A percentile compares a stretch with the other conserved stretches of the same genome.
Evolutionary conservation across 2,329 filamentous ascomycete species (phyloP).

Genomic region (Paecilomyces dactylethromorphus): DNA sequence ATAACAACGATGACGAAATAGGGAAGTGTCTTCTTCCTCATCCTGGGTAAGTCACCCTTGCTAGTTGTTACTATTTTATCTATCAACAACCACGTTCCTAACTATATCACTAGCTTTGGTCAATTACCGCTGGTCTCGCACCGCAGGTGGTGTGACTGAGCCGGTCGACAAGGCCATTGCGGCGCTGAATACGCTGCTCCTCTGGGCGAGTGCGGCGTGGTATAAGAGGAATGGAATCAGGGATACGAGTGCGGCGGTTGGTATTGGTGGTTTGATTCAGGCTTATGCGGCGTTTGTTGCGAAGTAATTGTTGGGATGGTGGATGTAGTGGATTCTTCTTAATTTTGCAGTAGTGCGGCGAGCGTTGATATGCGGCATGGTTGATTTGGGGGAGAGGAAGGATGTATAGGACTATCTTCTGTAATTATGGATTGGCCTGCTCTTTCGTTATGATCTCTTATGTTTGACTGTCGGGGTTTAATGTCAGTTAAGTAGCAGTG

Average conservation of each 20-base stretch:
- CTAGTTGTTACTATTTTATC: background rate
- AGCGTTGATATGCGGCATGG: background rate
- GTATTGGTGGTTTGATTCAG: background rate
- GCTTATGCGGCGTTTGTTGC: slow-evolving; percentile 1
- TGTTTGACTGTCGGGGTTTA: background rate
- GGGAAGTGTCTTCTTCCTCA: slow-evolving; percentile 19
- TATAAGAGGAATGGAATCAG: slow-evolving; percentile 21
- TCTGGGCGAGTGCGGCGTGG: slow-evolving; percentile 23
- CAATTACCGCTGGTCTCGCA: slow-evolving; percentile 21
- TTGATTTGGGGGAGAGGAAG: background rate
- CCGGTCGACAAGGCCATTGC: slow-evolving; percentile 24
- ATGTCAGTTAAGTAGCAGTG: background rate
- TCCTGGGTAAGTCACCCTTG: slow-evolving; percentile 11
- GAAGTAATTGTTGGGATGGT: background rate
- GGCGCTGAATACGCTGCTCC: slow-evolving; percentile 15
- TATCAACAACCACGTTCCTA: background rate
- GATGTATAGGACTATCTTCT: background rate
- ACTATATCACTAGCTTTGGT: slow-evolving; percentile 12
- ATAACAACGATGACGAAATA: background rate
- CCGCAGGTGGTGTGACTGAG: slow-evolving; percentile 14
- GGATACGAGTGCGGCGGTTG: slow-evolving; percentile 7
- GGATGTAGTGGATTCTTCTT: background rate
- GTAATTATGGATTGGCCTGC: background rate
- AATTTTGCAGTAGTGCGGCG: background rate
- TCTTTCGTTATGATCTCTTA: background rate